These are phyloP conservation scores for Coffea humblotiana DNA, from an alignment of 305 asterid genomes.

Conservation along the genomic window DNA sequence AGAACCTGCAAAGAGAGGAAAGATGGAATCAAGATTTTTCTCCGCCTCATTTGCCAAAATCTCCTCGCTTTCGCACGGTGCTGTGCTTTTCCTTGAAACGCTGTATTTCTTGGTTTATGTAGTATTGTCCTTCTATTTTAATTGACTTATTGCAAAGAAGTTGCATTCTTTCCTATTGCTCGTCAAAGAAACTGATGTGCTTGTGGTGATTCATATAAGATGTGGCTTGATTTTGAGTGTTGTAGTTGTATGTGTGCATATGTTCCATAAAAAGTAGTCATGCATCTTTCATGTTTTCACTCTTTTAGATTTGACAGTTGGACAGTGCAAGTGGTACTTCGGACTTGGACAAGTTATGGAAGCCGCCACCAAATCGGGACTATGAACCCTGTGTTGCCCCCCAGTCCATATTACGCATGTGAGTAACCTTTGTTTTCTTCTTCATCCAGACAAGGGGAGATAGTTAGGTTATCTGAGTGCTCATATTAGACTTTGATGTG, in stretches of 20 bases:
- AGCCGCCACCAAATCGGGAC: constrained; percentile 74
- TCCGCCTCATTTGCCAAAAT: constrained; percentile 46
- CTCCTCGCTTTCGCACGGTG: constrained; percentile 65
- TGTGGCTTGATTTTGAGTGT: constrained; percentile 24
- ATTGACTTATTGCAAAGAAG: neutral
- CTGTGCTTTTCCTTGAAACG: constrained; percentile 21
- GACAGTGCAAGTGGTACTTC: constrained; percentile 45
- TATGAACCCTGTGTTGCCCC: constrained; percentile 77
- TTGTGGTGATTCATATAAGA: constrained; percentile 2
- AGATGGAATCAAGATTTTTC: constrained; percentile 57
- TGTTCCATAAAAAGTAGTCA: constrained; percentile 40
- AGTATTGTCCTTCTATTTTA: neutral
- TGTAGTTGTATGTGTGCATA: constrained; percentile 24
- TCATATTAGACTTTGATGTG: constrained; percentile 13
- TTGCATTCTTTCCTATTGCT: constrained; percentile 1
- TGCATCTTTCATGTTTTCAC: constrained; percentile 71
- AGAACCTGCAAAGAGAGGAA: constrained; percentile 57
- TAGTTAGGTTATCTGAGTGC: neutral
- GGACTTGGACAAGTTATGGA: constrained; percentile 74
- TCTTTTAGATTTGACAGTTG: constrained; percentile 86
- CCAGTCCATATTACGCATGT: constrained; percentile 62
- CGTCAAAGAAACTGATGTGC: constrained; percentile 6
- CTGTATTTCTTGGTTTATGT: too few relatives aligned
- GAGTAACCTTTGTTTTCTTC: constrained; percentile 26
- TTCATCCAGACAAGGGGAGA: neutral